Conservation (phyloP, 371 early-diverging fungal genomes). For the Chytridiales sp. region DNA sequence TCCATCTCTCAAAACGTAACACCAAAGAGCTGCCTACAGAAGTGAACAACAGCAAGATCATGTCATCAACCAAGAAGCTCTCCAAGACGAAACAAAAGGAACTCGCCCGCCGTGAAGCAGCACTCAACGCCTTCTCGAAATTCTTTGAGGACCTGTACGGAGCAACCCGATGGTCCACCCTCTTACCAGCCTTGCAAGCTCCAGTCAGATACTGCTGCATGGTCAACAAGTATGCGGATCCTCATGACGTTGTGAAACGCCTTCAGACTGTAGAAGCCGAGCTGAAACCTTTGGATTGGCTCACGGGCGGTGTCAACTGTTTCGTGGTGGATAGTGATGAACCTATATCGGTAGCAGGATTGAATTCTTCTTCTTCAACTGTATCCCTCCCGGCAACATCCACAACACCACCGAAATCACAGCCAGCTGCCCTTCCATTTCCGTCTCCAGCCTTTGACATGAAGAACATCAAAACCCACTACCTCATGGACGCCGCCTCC, state of each 20-base stretch:
- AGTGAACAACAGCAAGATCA: no score
- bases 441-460: constrained; percentile 22
- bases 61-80: neutral
- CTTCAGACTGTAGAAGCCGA: constrained; percentile 33
- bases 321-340: constrained; percentile 36
- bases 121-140: constrained; percentile 35
- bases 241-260: constrained; percentile 28
- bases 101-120: constrained; percentile 13
- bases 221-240: constrained; percentile 53
- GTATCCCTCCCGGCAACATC: no score
- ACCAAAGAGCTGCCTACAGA: no score
- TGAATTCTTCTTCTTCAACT: no score
- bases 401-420: no score
- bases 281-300: constrained; percentile 32
- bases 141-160: constrained; percentile 54
- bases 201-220: constrained; percentile 53
- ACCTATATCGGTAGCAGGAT: neutral
- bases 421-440: no score
- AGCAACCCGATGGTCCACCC: constrained; percentile 50
- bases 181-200: constrained; percentile 48
- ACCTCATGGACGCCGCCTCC: constrained; percentile 50
- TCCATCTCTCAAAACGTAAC: no score
- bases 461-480: constrained; percentile 45
- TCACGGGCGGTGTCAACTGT: constrained; percentile 42
- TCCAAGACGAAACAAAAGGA: constrained; percentile 16